These are phyloP conservation scores for Metschnikowia orientalis DNA, from an alignment of 805 yeast genomes.

Conservation along the genomic window DNA sequence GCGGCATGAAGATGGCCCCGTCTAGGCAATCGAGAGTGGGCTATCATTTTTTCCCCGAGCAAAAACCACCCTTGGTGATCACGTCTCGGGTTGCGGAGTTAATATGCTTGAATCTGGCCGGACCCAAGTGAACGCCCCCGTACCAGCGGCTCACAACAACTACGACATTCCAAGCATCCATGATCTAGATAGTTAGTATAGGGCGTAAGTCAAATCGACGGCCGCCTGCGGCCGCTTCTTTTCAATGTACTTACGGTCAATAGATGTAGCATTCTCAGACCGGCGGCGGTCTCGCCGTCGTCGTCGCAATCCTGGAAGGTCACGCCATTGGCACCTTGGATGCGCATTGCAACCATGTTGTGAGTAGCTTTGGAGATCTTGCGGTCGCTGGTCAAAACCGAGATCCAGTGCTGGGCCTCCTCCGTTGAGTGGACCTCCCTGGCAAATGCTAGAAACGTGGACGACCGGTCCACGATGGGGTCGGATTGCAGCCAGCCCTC, in stretches of 20 bases:
- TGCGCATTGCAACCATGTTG: constrained; percentile 85
- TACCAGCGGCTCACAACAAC: constrained; percentile 91
- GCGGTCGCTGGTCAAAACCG: constrained; percentile 54
- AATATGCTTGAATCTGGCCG: constrained; percentile 91
- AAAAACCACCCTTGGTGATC: constrained; percentile 57
- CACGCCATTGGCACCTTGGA: constrained; percentile 51
- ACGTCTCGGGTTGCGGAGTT: constrained; percentile 87
- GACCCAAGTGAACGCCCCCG: constrained; percentile 88
- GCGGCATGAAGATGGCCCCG: no score
- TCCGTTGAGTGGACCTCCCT: constrained; percentile 57
- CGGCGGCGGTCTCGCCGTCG: constrained; percentile 97
- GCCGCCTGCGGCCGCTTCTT: neutral
- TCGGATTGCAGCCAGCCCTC: constrained; percentile 75
- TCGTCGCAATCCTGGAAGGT: constrained; percentile 85
- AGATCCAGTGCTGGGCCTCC: constrained; percentile 56
- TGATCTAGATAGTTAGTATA: constrained; percentile 39
- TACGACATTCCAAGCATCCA: constrained; percentile 79
- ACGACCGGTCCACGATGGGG: constrained; percentile 75
- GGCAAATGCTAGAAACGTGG: constrained; percentile 79
- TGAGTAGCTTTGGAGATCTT: constrained; percentile 68
- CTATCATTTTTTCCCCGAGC: constrained; percentile 7
- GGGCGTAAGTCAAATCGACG: no score
- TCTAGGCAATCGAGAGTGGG: no score
- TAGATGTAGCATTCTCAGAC: constrained; percentile 76
- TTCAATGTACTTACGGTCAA: constrained; percentile 45